phyloP scores from a whole-genome alignment of 1,284 basidiomycete genomes.

The Xerocomus minutiporus region DNA sequence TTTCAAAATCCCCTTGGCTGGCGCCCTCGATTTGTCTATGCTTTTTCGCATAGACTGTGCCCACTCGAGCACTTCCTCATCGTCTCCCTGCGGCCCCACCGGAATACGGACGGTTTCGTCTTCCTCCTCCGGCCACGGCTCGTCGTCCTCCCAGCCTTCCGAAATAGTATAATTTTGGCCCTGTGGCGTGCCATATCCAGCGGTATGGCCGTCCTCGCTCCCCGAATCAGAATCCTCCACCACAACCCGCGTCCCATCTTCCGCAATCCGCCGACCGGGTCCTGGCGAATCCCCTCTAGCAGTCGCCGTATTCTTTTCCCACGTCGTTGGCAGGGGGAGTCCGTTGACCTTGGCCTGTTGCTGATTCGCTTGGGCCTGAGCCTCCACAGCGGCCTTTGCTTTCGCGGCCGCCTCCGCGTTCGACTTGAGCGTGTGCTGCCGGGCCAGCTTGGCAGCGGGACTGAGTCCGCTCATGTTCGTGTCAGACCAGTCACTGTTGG shows the following conservation, averaged over 20 bases:
- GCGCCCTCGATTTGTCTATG: constrained; percentile 58
- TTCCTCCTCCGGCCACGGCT: constrained; percentile 57
- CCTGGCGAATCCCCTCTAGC: constrained; percentile 43
- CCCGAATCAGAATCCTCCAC: constrained; percentile 65
- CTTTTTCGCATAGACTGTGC: constrained; percentile 64
- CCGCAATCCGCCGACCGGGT: constrained; percentile 47
- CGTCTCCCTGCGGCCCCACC: constrained; percentile 40
- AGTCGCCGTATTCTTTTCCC: constrained; percentile 78
- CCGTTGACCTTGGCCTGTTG: constrained; percentile 37
- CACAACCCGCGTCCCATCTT: constrained; percentile 64
- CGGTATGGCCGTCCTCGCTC: constrained; percentile 44
- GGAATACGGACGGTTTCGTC: constrained; percentile 69
- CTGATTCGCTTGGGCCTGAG: constrained; percentile 47
- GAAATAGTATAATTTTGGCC: constrained; percentile 36
- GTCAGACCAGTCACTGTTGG: constrained; percentile 47
- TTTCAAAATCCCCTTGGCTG: constrained; percentile 87
- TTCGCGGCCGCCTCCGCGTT: constrained; percentile 78
- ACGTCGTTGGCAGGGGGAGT: constrained; percentile 54
- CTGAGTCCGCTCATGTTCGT: constrained; percentile 74
- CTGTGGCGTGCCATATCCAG: constrained; percentile 25
- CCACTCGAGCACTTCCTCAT: constrained; percentile 66
- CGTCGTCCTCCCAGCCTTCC: constrained; percentile 71
- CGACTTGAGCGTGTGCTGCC: constrained; percentile 83
- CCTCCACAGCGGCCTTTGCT: constrained; percentile 56
- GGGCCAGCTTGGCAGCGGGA: constrained; percentile 87